A percentile compares a stretch with the other conserved stretches of the same genome.
These are phyloP conservation scores for Agastache rugosa DNA, from an alignment of 257 asterid species.

Conservation along the genomic window DNA sequence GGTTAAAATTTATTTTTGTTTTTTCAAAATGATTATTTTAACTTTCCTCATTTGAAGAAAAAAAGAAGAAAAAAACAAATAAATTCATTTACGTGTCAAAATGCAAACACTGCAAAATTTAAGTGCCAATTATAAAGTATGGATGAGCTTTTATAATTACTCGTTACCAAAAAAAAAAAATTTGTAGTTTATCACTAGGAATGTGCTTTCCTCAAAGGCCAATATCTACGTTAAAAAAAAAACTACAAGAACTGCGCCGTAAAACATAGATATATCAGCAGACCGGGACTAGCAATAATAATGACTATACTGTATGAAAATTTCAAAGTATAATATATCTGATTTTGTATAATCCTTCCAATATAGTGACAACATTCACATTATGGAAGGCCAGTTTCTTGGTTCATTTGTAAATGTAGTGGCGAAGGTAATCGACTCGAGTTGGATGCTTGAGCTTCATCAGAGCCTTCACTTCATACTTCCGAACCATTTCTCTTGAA, in stretches of 20 bases:
- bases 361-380: conserved; percentile 5
- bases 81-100: not conserved
- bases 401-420: conserved; percentile 57
- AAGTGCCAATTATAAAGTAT: not conserved
- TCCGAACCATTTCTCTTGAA: conserved; percentile 88
- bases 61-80: not conserved
- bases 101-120: not conserved
- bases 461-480: conserved; percentile 91
- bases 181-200: not conserved
- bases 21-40: no score
- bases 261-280: conserved; percentile 15
- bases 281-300: conserved; percentile 14
- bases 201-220: not conserved
- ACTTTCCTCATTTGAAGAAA: no score
- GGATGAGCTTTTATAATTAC: not conserved
- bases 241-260: not conserved
- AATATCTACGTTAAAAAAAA: not conserved
- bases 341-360: conserved; percentile 33
- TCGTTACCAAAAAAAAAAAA: not conserved
- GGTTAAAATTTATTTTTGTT: no score
- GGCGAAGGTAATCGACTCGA: conserved; percentile 86
- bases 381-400: not conserved
- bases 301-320: conserved; percentile 35
- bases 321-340: conserved; percentile 41
- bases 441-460: conserved; percentile 99